Conservation (phyloP, 306 rosid genomes). For the Fragaria nilgerrensis region DNA sequence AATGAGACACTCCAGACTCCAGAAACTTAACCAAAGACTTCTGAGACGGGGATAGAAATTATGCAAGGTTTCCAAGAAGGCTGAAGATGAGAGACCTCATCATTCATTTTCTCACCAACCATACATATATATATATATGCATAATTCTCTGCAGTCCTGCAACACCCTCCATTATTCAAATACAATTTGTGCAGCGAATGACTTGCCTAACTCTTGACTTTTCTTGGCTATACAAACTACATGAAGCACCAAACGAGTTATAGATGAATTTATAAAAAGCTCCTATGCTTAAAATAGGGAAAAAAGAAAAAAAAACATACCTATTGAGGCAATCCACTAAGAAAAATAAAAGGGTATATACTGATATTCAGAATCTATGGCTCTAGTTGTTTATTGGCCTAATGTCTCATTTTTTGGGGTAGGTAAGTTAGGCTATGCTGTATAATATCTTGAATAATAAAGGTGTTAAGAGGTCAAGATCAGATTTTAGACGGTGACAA, state of each 20-base stretch:
- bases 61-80: conserved; percentile 9
- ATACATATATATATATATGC: background rate
- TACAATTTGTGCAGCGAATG: conserved; percentile 25
- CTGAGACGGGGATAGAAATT: conserved; percentile 9
- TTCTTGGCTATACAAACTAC: conserved; percentile 5
- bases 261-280: background rate
- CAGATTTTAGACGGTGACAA: conserved; percentile 34
- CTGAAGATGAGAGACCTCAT: conserved; percentile 15
- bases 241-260: background rate
- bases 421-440: conserved; percentile 17
- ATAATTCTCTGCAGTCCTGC: background rate
- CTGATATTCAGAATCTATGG: background rate
- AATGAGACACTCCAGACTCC: background rate
- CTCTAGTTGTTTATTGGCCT: conserved; percentile 8
- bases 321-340: conserved; percentile 10
- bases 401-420: background rate
- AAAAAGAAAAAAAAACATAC: background rate
- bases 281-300: background rate
- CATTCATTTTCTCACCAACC: conserved; percentile 39
- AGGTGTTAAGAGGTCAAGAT: conserved; percentile 49
- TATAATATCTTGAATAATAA: background rate
- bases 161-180: conserved; percentile 1
- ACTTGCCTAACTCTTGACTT: conserved; percentile 37
- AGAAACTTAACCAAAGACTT: background rate
- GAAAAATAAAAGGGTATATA: background rate